Conservation (phyloP, 176 grass and related monocot species). For the Triticum aestivum region DNA sequence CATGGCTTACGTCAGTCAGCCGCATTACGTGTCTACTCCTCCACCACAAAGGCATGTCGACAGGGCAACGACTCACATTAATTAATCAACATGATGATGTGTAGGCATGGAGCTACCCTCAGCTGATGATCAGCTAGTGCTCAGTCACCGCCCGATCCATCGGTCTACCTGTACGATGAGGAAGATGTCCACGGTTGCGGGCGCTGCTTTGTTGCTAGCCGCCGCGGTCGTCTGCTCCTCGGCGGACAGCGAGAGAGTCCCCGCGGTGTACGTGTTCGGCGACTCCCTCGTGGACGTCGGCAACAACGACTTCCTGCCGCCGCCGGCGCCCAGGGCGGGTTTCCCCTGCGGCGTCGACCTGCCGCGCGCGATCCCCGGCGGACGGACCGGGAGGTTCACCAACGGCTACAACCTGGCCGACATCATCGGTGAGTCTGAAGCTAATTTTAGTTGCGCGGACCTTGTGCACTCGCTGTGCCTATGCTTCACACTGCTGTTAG, state of each 20-base stretch:
- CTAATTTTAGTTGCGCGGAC: neutral
- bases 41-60: neutral
- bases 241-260: neutral
- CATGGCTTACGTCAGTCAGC: too few species aligned
- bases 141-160: neutral
- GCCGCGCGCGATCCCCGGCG: neutral
- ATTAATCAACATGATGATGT: neutral
- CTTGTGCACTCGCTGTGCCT: neutral
- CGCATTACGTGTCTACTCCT: neutral
- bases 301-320: slow-evolving; percentile 46
- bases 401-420: slow-evolving; percentile 53
- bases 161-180: neutral
- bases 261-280: slow-evolving; percentile 53
- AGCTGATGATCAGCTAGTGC: neutral
- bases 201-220: neutral
- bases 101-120: neutral
- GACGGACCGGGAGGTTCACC: slow-evolving; percentile 37
- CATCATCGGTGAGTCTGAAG: slow-evolving; percentile 30
- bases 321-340: slow-evolving; percentile 30
- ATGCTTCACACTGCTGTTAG: neutral
- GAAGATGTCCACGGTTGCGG: neutral
- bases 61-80: neutral
- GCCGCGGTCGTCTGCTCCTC: slow-evolving; percentile 4
- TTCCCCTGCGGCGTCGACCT: slow-evolving; percentile 42
- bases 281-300: slow-evolving; percentile 54